Base-by-base conservation (phyloP, 352 stramenopile genomes). In the Phytophthora pseudosyringae region DNA sequence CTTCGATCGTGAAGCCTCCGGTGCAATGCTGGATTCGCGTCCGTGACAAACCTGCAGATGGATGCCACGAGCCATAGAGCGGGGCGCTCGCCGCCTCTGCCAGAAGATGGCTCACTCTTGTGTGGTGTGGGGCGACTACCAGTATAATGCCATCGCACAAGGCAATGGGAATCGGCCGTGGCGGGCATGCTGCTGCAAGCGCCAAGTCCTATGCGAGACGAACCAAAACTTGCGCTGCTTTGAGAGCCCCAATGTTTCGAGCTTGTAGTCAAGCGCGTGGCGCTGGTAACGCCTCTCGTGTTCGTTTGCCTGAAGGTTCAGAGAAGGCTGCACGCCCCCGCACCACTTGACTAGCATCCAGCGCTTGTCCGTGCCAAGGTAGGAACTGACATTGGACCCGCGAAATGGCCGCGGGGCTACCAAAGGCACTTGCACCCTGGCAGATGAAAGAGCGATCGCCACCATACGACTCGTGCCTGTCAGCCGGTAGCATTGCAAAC, bases 1-100 rank as follows among this genome's bases (percentile, higher is more conserved):
- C 39, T 16, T 40, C 2, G 31, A 16, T 40, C 35, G 35, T 40
- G 9, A 40, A n/a, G 31, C 36, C 21, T 16, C 39, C 4, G 18
- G 43, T 18, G 21, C 25, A 50, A 36, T 10, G 18, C 10, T 57
- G 49, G 49, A 46, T 58, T 58, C 44, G 46, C 57, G 31, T 35
- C 57, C 40, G 49, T 31, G 40, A 55, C 49, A 61, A 60, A 60
- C 25, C 25, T 60, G 58, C 39, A 60, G 40, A 48, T 53, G 47
- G 32, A 26, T 53, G 28, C 35, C 10, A 16, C 5, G 18, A 67
- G 26, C 48, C 26, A 45, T 56, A 43, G 18, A 40, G 32, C 10
- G 13, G 11, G 46, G 21, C 4, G 32, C 40, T 43, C n/a, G 10
- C 11, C 9, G 26, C 33, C 51, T 63, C 59, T 68, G 44, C 59